Base-by-base conservation (phyloP, 2,329 filamentous ascomycete genomes). In the Colletotrichum ledebouriae region DNA sequence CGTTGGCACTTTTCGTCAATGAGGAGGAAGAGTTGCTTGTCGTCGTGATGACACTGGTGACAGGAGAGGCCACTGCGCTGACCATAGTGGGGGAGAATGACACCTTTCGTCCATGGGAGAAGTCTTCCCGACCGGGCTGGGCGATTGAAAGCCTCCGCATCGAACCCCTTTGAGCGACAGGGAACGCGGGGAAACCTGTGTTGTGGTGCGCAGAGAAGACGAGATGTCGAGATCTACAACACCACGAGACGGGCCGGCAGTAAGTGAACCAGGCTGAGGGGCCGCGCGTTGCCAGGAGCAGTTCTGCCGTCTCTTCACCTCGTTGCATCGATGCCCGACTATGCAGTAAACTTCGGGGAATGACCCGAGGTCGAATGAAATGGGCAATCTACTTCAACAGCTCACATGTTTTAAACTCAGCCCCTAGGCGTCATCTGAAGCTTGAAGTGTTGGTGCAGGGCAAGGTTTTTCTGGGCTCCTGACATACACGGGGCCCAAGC, bases 401-500 rank as follows among this genome's bases (percentile, higher is more conserved):
- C 55, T 56, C 56, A 56, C 61, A 60, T 69, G 41, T 52, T 65
- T 69, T 65, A 66, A 29, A 44, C 66, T 60, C 56, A 20, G 55
- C 49, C 49, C 34, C 55, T 66, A 65, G 37, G 66, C 56, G 66
- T 60, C 61, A 65, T 69, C 66, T 60, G 66, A 69, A 69, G 66
- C 66, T 56, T 60, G 56, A 46, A 22, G 33, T 17, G 42, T 59
- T 59, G 65, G 34, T 52, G 22, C 37, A 49, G 44, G 44, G 25
- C 25, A 64, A 59, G 59, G 53, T 44, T 29, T 49, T 49, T 49
- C 17, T 17, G 47, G 41, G 46, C 41, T 17, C 22, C 47, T 50
- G 55, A 39, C 25, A 42, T 55, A 55, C 44, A 59, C 39, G 50
- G 13, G 65, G 65, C 55, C 65, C 55, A 59, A 69, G 61, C 66